A percentile compares a stretch with the other conserved stretches of the same genome.
Conservation (phyloP, 2,329 filamentous ascomycete species). For the Exophiala phaeomuriformis region DNA sequence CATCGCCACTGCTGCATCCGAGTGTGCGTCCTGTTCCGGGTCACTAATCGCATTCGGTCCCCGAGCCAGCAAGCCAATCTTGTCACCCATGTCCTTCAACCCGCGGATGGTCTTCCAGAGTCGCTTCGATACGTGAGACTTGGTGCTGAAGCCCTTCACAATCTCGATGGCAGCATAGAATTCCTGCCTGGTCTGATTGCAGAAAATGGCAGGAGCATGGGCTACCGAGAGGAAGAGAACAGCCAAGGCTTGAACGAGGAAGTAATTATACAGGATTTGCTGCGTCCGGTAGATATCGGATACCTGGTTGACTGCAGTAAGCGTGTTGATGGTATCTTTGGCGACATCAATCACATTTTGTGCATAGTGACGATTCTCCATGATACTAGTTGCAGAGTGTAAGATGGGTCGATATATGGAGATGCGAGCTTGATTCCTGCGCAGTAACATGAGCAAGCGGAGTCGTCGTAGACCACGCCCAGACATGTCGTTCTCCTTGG, state of each 20-base stretch:
- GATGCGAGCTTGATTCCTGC: conserved; percentile 84
- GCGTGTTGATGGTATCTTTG: conserved; percentile 56
- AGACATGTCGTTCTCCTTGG: conserved; percentile 42
- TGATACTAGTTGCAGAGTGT: conserved; percentile 75
- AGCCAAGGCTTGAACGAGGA: conserved; percentile 56
- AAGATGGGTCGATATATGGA: conserved; percentile 82
- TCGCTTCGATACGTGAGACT: conserved; percentile 54
- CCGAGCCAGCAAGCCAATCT: conserved; percentile 47
- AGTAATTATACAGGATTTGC: conserved; percentile 61
- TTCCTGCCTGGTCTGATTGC: conserved; percentile 54
- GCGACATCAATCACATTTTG: conserved; percentile 60
- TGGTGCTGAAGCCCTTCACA: conserved; percentile 54
- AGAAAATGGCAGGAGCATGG: conserved; percentile 56
- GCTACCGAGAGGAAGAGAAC: conserved; percentile 59
- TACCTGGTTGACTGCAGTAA: conserved; percentile 55
- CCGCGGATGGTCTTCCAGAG: conserved; percentile 59
- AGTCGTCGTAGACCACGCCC: conserved; percentile 59
- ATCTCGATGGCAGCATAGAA: conserved; percentile 62
- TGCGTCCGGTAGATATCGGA: conserved; percentile 57
- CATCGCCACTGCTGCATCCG: conserved; percentile 58
- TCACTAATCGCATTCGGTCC: conserved; percentile 25
- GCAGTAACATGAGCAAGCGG: conserved; percentile 75
- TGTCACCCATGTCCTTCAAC: conserved; percentile 56
- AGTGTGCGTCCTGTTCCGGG: conserved; percentile 48
- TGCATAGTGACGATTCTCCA: conserved; percentile 65